These are phyloP conservation scores for Potentilla sterilis DNA, from an alignment of 306 rosid species.

Conservation along the genomic window DNA sequence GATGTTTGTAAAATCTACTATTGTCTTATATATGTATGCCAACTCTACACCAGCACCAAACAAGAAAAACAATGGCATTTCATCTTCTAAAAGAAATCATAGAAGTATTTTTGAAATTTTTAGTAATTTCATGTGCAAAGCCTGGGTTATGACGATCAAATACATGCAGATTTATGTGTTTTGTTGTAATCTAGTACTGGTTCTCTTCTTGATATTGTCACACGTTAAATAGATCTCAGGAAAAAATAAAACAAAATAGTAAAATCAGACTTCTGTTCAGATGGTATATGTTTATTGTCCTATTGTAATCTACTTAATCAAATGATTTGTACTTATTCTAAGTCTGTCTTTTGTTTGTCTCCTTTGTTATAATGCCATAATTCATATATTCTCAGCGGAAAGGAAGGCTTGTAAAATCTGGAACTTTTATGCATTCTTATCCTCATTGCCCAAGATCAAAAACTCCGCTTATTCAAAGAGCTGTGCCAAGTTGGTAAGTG, in stretches of 20 bases:
- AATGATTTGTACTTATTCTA: neutral
- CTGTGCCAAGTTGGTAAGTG: constrained; percentile 95
- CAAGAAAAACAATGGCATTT: neutral
- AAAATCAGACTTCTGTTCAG: neutral
- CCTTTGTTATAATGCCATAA: constrained; percentile 11
- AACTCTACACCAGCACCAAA: neutral
- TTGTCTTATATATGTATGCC: neutral
- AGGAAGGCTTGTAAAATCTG: constrained; percentile 80
- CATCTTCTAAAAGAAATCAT: neutral
- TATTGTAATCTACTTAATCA: neutral
- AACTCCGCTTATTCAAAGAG: constrained; percentile 92
- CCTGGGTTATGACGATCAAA: neutral
- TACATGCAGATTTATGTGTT: neutral
- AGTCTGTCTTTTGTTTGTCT: neutral
- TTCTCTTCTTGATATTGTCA: neutral
- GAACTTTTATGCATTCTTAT: constrained; percentile 80
- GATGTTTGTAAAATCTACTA: neutral
- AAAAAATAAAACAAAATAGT: too few species aligned
- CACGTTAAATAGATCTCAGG: too few species aligned
- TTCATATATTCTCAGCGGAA: constrained; percentile 57
- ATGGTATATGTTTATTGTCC: neutral
- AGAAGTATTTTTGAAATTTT: neutral
- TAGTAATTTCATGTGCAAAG: neutral
- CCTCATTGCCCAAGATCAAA: constrained; percentile 93
- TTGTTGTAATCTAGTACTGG: neutral